Percentiles rank a stretch among this genome's conserved stretches.
phyloP scores from a whole-genome alignment of 2,329 filamentous ascomycete genomes.

The Alternaria sp. region DNA sequence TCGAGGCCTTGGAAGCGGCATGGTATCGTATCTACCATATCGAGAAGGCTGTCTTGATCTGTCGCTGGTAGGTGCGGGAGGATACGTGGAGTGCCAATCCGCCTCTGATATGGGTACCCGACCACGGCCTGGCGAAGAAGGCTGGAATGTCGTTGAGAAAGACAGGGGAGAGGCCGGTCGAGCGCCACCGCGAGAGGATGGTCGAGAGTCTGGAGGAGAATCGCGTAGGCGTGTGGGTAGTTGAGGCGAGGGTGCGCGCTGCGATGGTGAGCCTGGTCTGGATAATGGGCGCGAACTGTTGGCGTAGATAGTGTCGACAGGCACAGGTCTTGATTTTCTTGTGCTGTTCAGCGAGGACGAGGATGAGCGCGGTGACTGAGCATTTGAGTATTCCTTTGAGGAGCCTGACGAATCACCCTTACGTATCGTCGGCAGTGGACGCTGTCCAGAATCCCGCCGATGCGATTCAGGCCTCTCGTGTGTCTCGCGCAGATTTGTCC shows the following conservation, averaged over 20 bases:
- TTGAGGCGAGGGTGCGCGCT: constrained; percentile 38
- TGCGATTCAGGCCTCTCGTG: constrained; percentile 27
- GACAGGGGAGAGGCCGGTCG: constrained; percentile 39
- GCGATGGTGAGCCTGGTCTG: constrained; percentile 41
- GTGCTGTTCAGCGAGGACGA: constrained; percentile 39
- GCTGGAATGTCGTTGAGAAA: constrained; percentile 28
- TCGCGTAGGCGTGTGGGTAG: constrained; percentile 34
- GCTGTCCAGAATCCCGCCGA: constrained; percentile 28
- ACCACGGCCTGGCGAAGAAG: constrained; percentile 29
- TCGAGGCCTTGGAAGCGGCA: constrained; percentile 40
- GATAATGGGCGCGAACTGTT: constrained; percentile 29
- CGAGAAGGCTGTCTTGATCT: constrained; percentile 40
- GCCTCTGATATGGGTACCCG: constrained; percentile 32
- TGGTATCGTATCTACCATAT: constrained; percentile 40
- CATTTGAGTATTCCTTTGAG: constrained; percentile 36
- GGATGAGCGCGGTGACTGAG: constrained; percentile 45
- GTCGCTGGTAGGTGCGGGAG: constrained; percentile 33
- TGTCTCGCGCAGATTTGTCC: constrained; percentile 36
- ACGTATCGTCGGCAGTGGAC: constrained; percentile 22
- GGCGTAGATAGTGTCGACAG: constrained; percentile 28
- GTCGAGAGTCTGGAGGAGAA: constrained; percentile 39
- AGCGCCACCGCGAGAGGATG: constrained; percentile 38
- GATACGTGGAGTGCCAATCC: constrained; percentile 46
- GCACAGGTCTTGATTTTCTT: constrained; percentile 27
- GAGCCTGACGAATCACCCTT: constrained; percentile 35